These are phyloP conservation scores for Schwanniomyces etchellsii DNA, from an alignment of 1,139 yeast genomes.

Conservation along the genomic window DNA sequence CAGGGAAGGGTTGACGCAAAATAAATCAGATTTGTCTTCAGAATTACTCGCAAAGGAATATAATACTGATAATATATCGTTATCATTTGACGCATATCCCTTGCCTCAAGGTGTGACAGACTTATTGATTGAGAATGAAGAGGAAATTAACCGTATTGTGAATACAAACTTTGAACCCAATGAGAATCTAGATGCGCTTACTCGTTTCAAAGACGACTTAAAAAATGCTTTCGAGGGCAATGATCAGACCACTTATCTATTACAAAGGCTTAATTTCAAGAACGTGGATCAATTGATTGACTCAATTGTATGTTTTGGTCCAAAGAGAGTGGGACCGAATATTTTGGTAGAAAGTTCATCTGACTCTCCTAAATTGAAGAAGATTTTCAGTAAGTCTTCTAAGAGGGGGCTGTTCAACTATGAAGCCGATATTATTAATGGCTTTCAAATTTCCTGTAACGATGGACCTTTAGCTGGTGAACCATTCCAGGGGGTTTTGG, in stretches of 20 bases:
- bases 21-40: constrained; percentile 11
- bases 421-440: constrained; percentile 69
- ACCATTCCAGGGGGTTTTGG: constrained; percentile 76
- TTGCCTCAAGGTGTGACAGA: constrained; percentile 47
- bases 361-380: constrained; percentile 26
- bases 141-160: constrained; percentile 18
- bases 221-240: constrained; percentile 22
- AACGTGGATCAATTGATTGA: constrained; percentile 25
- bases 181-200: constrained; percentile 8
- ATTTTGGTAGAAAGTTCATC: constrained; percentile 54
- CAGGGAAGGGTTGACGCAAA: constrained; percentile 69
- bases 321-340: constrained; percentile 73
- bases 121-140: constrained; percentile 46
- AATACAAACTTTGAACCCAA: constrained; percentile 11
- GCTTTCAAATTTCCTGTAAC: constrained; percentile 75
- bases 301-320: constrained; percentile 67
- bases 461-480: constrained; percentile 91
- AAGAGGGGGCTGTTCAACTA: constrained; percentile 36
- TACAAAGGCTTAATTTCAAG: constrained; percentile 13
- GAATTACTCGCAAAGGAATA: constrained; percentile 20
- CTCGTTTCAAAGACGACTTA: constrained; percentile 25
- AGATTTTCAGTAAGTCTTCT: constrained; percentile 12
- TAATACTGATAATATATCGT: constrained; percentile 36
- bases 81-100: constrained; percentile 51
- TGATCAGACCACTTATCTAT: constrained; percentile 3